phyloP scores from a whole-genome alignment of 148 eudicot species.

The Spergularia marina region DNA sequence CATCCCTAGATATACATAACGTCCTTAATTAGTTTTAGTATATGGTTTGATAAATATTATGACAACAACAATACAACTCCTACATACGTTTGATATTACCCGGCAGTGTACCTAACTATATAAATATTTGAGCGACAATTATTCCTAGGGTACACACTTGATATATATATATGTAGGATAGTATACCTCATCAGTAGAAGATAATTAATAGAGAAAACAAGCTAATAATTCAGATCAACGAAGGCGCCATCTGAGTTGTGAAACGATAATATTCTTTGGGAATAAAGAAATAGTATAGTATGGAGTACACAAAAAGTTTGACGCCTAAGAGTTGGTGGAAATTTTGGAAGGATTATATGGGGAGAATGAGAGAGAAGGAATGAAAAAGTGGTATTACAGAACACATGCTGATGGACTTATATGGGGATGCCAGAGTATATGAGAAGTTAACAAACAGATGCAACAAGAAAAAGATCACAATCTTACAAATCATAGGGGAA shows the following conservation, averaged over 20 bases:
- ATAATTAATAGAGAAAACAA: not conserved
- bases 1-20: too few species aligned
- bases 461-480: slow-evolving; percentile 22
- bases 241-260: slow-evolving; percentile 23
- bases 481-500: slow-evolving; percentile 55
- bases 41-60: too few species aligned
- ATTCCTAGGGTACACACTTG: slow-evolving; percentile 16
- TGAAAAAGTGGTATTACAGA: slow-evolving; percentile 38
- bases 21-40: too few species aligned
- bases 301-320: slow-evolving; percentile 32
- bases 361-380: slow-evolving; percentile 21
- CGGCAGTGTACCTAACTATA: not conserved
- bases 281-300: slow-evolving; percentile 30
- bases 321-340: slow-evolving; percentile 60
- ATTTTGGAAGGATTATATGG: slow-evolving; percentile 55
- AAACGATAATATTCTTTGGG: slow-evolving; percentile 43
- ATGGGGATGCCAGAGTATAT: slow-evolving; percentile 15
- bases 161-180: not conserved
- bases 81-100: too few species aligned
- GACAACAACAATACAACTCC: too few species aligned
- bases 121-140: slow-evolving; percentile 1
- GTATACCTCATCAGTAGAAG: not conserved
- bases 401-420: slow-evolving; percentile 56
- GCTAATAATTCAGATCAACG: not conserved
- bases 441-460: not conserved